Evolutionary conservation across 1,284 basidiomycete genomes (phyloP).

Genomic region (Pascua guehoae): DNA sequence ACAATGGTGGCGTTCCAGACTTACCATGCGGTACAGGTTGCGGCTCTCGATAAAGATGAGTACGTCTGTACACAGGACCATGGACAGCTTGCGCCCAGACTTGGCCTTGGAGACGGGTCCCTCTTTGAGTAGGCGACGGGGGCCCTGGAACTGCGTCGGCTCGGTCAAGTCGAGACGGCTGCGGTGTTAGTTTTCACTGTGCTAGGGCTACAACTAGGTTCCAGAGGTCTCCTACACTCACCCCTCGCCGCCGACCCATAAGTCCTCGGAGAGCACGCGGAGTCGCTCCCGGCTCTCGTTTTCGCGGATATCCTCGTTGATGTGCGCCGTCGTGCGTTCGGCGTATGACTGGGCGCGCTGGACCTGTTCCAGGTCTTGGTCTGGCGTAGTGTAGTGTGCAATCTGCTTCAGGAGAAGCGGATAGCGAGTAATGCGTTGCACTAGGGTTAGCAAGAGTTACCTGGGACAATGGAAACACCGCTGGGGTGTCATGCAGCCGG

Average conservation of each 20-base stretch:
- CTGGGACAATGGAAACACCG: too few species aligned
- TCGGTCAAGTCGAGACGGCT: constrained; percentile 86
- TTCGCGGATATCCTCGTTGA: constrained; percentile 87
- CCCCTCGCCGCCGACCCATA: constrained; percentile 80
- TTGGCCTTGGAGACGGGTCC: constrained; percentile 75
- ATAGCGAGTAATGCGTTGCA: constrained; percentile 93
- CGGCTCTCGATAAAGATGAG: constrained; percentile 70
- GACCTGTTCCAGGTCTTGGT: constrained; percentile 57
- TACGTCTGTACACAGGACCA: constrained; percentile 76
- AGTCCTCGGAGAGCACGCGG: constrained; percentile 64
- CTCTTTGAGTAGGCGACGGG: constrained; percentile 71
- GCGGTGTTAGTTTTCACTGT: not conserved
- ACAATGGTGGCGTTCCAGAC: constrained; percentile 51
- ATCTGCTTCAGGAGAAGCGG: constrained; percentile 82
- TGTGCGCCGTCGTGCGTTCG: constrained; percentile 68
- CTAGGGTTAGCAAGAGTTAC: constrained; percentile 48
- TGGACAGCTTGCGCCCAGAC: constrained; percentile 71
- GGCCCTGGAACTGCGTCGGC: constrained; percentile 74
- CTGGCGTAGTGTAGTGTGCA: constrained; percentile 68
- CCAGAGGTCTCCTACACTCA: constrained; percentile 43
- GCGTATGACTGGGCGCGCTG: constrained; percentile 60
- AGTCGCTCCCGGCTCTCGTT: constrained; percentile 74
- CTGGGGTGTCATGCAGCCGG: not conserved
- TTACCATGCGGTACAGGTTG: constrained; percentile 74
- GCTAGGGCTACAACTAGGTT: not conserved